Conservation (phyloP, 768 basidiomycete species). For the Boletus edulis region DNA sequence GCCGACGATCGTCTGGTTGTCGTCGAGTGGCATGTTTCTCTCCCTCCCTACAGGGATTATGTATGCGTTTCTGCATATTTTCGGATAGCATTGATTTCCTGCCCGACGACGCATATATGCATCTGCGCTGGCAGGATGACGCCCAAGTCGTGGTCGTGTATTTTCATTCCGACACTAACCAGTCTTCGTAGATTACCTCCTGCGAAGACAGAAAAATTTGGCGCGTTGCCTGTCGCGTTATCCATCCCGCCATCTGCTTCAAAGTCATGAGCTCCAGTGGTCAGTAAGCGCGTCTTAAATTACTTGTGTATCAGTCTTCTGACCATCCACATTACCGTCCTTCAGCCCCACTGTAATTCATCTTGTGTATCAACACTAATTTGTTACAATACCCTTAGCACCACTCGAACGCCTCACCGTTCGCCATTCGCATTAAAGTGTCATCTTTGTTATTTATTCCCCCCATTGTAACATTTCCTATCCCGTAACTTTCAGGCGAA, state of each 20-base stretch:
- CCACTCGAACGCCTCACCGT: background rate
- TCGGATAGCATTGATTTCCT: too few relatives aligned
- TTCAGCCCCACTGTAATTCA: too few relatives aligned
- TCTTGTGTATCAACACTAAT: background rate
- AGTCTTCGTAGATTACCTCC: slow-evolving; percentile 9
- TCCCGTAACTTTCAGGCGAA: background rate
- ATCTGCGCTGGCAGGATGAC: background rate
- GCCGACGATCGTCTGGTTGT: too few relatives aligned
- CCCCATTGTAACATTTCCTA: background rate
- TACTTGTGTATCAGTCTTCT: background rate
- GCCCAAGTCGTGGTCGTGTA: background rate
- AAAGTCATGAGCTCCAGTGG: slow-evolving; percentile 12
- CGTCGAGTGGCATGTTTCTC: background rate
- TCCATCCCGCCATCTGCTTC: slow-evolving; percentile 12
- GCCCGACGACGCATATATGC: background rate
- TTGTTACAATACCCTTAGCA: background rate
- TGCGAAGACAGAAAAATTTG: slow-evolving; percentile 10
- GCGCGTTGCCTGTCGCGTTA: slow-evolving; percentile 9
- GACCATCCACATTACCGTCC: background rate
- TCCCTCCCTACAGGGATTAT: background rate
- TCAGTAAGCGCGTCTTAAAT: background rate
- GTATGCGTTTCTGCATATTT: too few relatives aligned
- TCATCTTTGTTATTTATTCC: background rate
- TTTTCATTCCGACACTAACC: slow-evolving; percentile 4
- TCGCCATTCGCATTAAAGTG: background rate